Evolutionary conservation across 192 early-diverging fungal genomes (phyloP), one percentile per base, ranked within the genome.

Genomic region (Coemansia sp.): DNA sequence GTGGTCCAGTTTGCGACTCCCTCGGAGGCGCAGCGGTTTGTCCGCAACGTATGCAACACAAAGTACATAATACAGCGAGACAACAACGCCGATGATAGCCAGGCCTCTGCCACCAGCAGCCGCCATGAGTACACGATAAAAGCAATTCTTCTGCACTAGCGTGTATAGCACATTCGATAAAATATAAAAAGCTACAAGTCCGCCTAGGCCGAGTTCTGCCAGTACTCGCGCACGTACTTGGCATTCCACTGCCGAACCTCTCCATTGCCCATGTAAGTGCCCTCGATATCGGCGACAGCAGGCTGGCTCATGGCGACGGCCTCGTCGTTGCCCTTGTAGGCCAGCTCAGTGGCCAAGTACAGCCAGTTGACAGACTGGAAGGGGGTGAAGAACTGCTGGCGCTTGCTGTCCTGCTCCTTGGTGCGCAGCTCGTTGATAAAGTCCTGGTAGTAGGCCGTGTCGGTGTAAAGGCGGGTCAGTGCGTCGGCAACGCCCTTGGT

Each of bases 361-460:
- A 92, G 79, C 91, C 90, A 93, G 68, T 89, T 89, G 65, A 90
- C 85, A 0, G 88, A 82, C 67, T 89, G 86, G 74, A 83, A 89
- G 2, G 82, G 83, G 16, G 89, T 91, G 69, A 85, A 90, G 65
- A 67, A 91, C 65, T 89, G 79, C 77, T 84, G 83, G n/a, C 83
- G 77, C 83, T 91, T 88, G 68, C 66, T 73, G 59, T 76, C 79
- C 55, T 82, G 79, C 34, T 43, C 67, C 75, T 82, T 76, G 65
- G 70, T 76, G 65, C 75, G 79, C 64, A 82, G 68, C 75, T 76
- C 71, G 58, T 76, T 64, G 67, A 87, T 80, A 50, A 89, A 73
- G 57, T 62, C 67, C 41, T 85, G 68, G 52, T 85, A 83, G 45
- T 89, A 73, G 16, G 80, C 75, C 11, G 55, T 66, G 41, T 91